Evolutionary conservation across 305 asterid genomes (phyloP).

Genomic region (Solanum hybrid): DNA sequence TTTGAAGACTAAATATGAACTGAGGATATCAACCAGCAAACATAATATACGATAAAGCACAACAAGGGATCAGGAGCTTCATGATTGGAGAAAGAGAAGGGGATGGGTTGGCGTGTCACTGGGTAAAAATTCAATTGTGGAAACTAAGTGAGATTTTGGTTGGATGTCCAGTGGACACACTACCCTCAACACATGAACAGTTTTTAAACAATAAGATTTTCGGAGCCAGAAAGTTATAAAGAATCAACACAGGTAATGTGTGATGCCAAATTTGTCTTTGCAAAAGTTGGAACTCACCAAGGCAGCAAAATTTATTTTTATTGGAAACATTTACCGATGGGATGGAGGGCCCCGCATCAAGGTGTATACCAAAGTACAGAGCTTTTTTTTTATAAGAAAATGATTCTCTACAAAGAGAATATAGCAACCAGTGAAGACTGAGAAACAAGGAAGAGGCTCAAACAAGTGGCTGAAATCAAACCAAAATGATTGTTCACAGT

Average conservation of each 20-base stretch:
- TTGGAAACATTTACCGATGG: not conserved
- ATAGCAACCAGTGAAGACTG: not conserved
- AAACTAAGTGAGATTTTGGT: not conserved
- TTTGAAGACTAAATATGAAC: not conserved
- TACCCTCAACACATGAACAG: not conserved
- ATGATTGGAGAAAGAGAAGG: not conserved
- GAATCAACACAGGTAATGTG: not conserved
- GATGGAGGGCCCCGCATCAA: not conserved
- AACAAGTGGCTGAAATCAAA: not conserved
- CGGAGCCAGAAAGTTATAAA: not conserved
- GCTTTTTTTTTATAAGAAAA: not conserved
- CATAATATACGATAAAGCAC: not conserved
- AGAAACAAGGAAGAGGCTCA: not conserved
- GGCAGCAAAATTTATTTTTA: not conserved
- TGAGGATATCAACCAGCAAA: not conserved
- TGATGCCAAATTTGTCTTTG: not conserved
- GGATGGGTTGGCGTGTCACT: not conserved
- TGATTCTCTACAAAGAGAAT: not conserved
- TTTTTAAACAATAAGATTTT: not conserved
- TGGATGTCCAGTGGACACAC: not conserved
- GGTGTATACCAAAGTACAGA: not conserved
- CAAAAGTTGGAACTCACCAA: not conserved
- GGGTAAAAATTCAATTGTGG: not conserved
- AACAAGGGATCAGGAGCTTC: not conserved
- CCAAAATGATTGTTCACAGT: not conserved